Evolutionary conservation across 768 basidiomycete species (phyloP), one percentile per base, ranked within the genome.

Genomic region (Daedaleopsis sinensis): DNA sequence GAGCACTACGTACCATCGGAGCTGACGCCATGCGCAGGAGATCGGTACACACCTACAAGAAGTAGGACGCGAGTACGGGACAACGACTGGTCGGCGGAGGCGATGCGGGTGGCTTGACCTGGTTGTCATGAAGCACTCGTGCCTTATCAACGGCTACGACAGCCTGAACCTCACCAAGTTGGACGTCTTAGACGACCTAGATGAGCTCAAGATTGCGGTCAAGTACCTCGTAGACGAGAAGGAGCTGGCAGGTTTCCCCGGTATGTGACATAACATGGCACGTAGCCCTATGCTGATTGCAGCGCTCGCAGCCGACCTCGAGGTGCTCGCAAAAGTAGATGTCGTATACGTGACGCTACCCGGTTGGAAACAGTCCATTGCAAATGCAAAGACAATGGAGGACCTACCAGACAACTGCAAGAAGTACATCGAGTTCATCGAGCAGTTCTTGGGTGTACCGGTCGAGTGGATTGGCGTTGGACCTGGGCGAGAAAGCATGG

Each of bases 61-160:
- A 75, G 89, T 98, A 9, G 97, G 97, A 6, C 83, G 81, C 49
- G 97, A 99, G 73, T 97, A 83, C 65, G 97, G 97, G 19, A 87
- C 85, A 24, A 97, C 95, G 1, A 99, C 97, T 0, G 97, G 97
- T 8, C 87, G 97, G 32, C 80, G 91, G 39, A 83, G 97, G 60
- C 90, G 97, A 56, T 94, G 95, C 74, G 97, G 97, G 13, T 99
- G 97, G 97, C 86, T 99, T 48, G 97, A 99, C 75, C 81, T 98
- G 15, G 93, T 98, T 58, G 94, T 98, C 44, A 84, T 99, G 81
- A 89, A 87, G 73, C 89, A 98, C 75, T 98, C 96, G 8, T 86
- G 81, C 71, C 77, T 93, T 63, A 93, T 99, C 82, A 99, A 99
- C 74, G 97, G 97, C 38, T 99, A 98, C 74, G 94, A 96, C 70